A percentile compares a stretch with the other conserved stretches of the same genome.
phyloP scores from a whole-genome alignment of 2,329 filamentous ascomycete genomes.

The Pestalotiopsis fici region DNA sequence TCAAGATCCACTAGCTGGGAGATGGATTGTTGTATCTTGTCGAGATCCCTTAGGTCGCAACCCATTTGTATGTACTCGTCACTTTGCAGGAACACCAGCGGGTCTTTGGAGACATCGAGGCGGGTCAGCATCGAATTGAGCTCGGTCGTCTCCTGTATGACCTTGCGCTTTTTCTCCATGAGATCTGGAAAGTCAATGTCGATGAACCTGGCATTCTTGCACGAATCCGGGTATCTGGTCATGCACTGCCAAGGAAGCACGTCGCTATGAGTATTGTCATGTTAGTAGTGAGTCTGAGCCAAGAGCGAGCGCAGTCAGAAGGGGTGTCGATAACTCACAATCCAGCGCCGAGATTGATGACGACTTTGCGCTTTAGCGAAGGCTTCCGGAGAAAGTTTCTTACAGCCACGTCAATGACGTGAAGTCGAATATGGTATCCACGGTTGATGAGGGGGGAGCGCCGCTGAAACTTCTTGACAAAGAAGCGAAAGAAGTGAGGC shows the following conservation, averaged over 20 bases:
- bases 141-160: constrained; percentile 65
- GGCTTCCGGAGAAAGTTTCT: constrained; percentile 66
- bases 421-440: constrained; percentile 84
- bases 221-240: constrained; percentile 61
- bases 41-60: constrained; percentile 75
- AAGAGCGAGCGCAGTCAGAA: not conserved
- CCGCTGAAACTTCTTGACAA: constrained; percentile 81
- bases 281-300: not conserved
- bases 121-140: constrained; percentile 54
- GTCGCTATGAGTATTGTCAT: constrained; percentile 58
- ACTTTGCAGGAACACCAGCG: constrained; percentile 61
- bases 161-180: constrained; percentile 71
- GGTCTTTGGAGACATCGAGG: constrained; percentile 39
- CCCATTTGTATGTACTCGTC: constrained; percentile 76
- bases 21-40: constrained; percentile 60
- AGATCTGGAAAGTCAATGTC: constrained; percentile 86
- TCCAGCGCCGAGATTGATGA: constrained; percentile 87
- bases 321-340: constrained; percentile 61
- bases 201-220: constrained; percentile 66
- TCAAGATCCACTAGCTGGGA: constrained; percentile 57
- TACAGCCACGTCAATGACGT: constrained; percentile 76
- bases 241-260: constrained; percentile 85
- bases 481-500: constrained; percentile 83
- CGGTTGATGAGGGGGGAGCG: constrained; percentile 88
- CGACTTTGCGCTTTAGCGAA: constrained; percentile 63